These are phyloP conservation scores for Cyberlindnera maritima DNA, from an alignment of 805 yeast species.

Conservation along the genomic window DNA sequence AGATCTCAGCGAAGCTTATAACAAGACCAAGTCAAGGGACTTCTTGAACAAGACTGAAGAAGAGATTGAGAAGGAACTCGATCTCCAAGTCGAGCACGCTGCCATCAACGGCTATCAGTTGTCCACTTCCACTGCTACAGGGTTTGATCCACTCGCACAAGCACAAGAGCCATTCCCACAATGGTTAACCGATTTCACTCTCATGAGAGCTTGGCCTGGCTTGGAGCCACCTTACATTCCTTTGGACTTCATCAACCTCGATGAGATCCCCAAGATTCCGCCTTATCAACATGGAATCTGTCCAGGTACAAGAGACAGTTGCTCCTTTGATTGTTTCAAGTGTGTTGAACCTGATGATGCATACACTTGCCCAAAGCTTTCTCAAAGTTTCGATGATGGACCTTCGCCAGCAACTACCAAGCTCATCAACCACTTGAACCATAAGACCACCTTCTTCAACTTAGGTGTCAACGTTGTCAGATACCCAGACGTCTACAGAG, in stretches of 20 bases:
- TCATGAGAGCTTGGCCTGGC: conserved; percentile 80
- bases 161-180: conserved; percentile 58
- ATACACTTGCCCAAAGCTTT: conserved; percentile 64
- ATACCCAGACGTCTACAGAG: conserved; percentile 68
- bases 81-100: conserved; percentile 8
- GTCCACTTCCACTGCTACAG: conserved; percentile 21
- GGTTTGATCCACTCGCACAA: conserved; percentile 26
- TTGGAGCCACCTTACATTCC: conserved; percentile 86
- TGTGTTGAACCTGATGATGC: conserved; percentile 79
- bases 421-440: conserved; percentile 51
- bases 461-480: conserved; percentile 78
- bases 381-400: conserved; percentile 95
- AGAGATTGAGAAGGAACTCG: conserved; percentile 13
- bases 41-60: conserved; percentile 8
- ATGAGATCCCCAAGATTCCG: conserved; percentile 46
- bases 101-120: conserved; percentile 6
- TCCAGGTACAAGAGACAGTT: conserved; percentile 47
- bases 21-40: not conserved
- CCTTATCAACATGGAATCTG: conserved; percentile 60
- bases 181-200: conserved; percentile 79
- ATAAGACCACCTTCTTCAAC: conserved; percentile 76
- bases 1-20: not conserved
- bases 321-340: conserved; percentile 84
- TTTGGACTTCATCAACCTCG: conserved; percentile 62
- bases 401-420: conserved; percentile 72